These are phyloP conservation scores for Comarum palustre DNA, from an alignment of 306 rosid species.

Conservation along the genomic window DNA sequence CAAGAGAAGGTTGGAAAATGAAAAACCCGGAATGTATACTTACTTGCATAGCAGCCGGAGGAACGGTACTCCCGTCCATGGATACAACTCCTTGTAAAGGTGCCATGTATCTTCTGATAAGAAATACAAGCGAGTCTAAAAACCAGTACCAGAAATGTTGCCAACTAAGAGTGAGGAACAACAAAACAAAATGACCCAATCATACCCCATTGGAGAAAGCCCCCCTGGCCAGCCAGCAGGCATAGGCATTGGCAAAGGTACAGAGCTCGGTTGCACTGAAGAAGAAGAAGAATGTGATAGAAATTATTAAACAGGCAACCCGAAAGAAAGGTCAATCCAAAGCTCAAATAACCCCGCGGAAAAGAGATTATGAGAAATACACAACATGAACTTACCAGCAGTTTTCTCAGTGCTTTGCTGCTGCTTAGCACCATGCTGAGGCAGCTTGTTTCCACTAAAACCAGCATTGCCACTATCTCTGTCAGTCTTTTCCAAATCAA, in stretches of 20 bases:
- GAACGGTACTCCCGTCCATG: constrained; percentile 71
- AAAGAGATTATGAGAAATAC: neutral
- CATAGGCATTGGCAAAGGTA: constrained; percentile 70
- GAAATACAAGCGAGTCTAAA: constrained; percentile 17
- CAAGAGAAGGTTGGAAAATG: neutral
- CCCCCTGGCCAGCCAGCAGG: constrained; percentile 78
- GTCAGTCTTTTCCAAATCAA: constrained; percentile 74
- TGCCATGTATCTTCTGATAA: constrained; percentile 75
- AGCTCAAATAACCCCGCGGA: neutral
- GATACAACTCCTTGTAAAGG: constrained; percentile 91
- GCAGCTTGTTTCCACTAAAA: constrained; percentile 40
- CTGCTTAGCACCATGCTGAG: constrained; percentile 41
- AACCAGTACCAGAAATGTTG: neutral
- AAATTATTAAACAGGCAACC: constrained; percentile 23
- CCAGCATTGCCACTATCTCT: constrained; percentile 43
- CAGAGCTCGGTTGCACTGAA: constrained; percentile 59
- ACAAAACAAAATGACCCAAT: constrained; percentile 17
- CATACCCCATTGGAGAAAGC: constrained; percentile 94
- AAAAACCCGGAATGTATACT: neutral
- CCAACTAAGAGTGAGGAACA: neutral
- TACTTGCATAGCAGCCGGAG: constrained; percentile 78
- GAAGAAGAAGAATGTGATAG: constrained; percentile 11
- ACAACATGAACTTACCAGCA: constrained; percentile 46
- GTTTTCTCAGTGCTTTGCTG: constrained; percentile 50
- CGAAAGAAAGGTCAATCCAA: neutral